Evolutionary conservation across 1,284 basidiomycete species (phyloP), one percentile per base, ranked within the genome.

Genomic region (Ceratobasidium sp.): DNA sequence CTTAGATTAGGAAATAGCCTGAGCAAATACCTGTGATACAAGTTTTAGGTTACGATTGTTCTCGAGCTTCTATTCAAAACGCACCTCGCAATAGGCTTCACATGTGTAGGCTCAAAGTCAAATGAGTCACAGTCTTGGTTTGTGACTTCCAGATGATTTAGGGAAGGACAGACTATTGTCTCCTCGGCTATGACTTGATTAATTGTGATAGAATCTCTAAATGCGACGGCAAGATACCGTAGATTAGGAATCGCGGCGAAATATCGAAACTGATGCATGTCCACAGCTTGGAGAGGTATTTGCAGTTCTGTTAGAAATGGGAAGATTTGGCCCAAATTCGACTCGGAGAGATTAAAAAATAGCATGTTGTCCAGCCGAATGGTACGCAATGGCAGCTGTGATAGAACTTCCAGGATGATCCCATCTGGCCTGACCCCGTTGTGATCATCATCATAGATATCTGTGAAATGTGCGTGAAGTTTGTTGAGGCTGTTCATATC

Each of bases 1-100:
- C 26, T 44, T 20, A 65, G 44, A 65, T 65, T 65, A 26, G 62
- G 62, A 23, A 65, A 65, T n/a, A 48, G 13, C n/a, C 28, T n/a
- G 6, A 28, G 33, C n/a, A 65, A 44, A 15, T 38, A 26, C 9
- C 62, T 33, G 33, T 33, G 33, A 33, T 33, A 33, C 33, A 33
- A 33, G 33, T 33, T 33, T 33, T 33, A 33, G 33, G 33, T 33
- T 33, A 33, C 33, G 33, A 33, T 33, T 33, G 33, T 33, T 33
- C 33, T 33, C 33, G 33, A 33, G 33, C 33, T 33, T 33, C 33
- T 33, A 33, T 33, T 33, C 33, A 33, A 33, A 33, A 33, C 33
- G 33, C 33, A 33, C 33, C 33, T 33, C 33, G 33, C 33, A 33
- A 33, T 33, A 33, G 33, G 33, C 33, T 33, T 33, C 33, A 33